These are phyloP conservation scores for Dothidotthia symphoricarpi DNA, from an alignment of 2,329 filamentous ascomycete species.

Conservation along the genomic window DNA sequence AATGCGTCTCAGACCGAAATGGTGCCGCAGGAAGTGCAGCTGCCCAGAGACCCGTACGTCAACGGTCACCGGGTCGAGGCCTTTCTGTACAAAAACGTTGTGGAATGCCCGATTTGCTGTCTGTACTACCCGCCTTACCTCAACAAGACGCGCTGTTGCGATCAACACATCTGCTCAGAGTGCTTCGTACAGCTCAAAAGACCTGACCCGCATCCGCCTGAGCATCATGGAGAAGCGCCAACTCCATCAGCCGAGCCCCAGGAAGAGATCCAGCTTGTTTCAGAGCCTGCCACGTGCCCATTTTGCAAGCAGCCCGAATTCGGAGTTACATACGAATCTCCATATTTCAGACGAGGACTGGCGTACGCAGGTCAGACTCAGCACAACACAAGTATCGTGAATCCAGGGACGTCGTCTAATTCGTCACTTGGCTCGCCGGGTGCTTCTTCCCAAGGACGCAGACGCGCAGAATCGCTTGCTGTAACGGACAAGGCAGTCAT, in stretches of 20 bases:
- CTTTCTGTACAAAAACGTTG: slow-evolving; percentile 85
- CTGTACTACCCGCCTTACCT: slow-evolving; percentile 92
- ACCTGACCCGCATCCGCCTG: slow-evolving; percentile 83
- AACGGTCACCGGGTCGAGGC: slow-evolving; percentile 95
- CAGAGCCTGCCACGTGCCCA: slow-evolving; percentile 86
- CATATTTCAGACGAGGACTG: slow-evolving; percentile 82
- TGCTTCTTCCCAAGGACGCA: slow-evolving; percentile 46
- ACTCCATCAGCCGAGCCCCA: slow-evolving; percentile 46
- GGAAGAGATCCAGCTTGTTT: slow-evolving; percentile 68
- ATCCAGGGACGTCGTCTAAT: slow-evolving; percentile 80
- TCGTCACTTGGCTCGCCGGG: slow-evolving; percentile 69
- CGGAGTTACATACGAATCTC: slow-evolving; percentile 90
- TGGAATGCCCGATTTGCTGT: slow-evolving; percentile 95
- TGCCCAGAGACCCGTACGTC: slow-evolving; percentile 81
- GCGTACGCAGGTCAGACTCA: slow-evolving; percentile 60
- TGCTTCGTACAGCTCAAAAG: slow-evolving; percentile 99
- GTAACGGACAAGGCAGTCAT: slow-evolving; percentile 82
- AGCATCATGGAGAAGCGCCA: slow-evolving; percentile 58
- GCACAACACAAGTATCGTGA: slow-evolving; percentile 53
- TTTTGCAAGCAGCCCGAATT: slow-evolving; percentile 96
- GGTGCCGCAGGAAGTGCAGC: slow-evolving; percentile 70
- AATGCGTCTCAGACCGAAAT: slow-evolving; percentile 72
- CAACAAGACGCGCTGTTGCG: slow-evolving; percentile 91
- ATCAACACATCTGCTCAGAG: slow-evolving; percentile 95
- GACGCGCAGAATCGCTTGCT: slow-evolving; percentile 69